Conservation (phyloP, 2,329 filamentous ascomycete genomes). For the Trichophyton simii region DNA sequence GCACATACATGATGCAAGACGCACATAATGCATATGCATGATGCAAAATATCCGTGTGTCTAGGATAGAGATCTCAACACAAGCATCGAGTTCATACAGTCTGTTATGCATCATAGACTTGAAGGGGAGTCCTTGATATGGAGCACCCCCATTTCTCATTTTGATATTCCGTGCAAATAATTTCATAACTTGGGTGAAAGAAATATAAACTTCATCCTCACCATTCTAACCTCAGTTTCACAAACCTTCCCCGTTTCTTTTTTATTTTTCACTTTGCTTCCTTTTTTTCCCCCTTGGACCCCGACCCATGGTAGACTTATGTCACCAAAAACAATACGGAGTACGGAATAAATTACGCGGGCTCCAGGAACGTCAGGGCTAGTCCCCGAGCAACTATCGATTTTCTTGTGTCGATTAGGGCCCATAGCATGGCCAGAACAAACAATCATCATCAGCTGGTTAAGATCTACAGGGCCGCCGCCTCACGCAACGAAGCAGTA, state of each 20-base stretch:
- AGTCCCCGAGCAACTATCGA: neutral
- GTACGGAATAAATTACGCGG: neutral
- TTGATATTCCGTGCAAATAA: neutral
- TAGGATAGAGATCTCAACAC: neutral
- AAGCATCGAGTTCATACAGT: neutral
- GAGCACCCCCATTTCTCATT: neutral
- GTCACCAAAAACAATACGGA: neutral
- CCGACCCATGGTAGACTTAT: neutral
- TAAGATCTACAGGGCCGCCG: slow-evolving; percentile 1
- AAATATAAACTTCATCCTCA: neutral
- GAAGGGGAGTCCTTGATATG: neutral
- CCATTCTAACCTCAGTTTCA: neutral
- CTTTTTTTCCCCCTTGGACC: neutral
- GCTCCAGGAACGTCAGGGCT: neutral
- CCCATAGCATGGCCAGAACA: neutral
- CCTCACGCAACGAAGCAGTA: neutral
- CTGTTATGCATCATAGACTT: neutral
- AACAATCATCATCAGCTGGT: neutral
- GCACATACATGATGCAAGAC: slow-evolving; percentile 1
- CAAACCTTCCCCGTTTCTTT: neutral
- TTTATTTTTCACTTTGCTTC: neutral
- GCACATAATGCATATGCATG: slow-evolving; percentile 2
- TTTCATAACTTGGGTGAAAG: neutral
- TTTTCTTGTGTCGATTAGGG: neutral
- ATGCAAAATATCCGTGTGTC: neutral